A percentile compares a stretch with the other conserved stretches of the same genome.
These are phyloP conservation scores for Ustilago loliicola DNA, from an alignment of 1,284 basidiomycete species.

Conservation along the genomic window DNA sequence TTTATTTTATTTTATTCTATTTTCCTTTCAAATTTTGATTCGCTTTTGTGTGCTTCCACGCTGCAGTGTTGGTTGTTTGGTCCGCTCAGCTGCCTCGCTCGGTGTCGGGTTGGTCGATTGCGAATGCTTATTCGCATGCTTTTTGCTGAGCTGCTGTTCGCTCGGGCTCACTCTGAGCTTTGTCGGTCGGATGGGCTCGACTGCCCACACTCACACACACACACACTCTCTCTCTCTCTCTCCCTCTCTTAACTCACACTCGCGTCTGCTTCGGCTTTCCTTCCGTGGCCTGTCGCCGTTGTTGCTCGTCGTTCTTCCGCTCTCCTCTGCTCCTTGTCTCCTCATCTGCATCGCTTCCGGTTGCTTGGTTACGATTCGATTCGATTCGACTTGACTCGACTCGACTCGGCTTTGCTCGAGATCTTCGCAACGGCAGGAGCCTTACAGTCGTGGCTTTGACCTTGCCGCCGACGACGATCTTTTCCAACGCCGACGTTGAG, in stretches of 20 bases:
- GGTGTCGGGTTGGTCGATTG: neutral
- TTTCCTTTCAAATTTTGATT: too few species aligned
- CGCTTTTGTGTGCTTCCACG: too few species aligned
- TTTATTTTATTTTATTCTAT: too few species aligned
- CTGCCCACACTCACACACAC: neutral
- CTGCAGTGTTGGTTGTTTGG: neutral
- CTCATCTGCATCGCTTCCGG: neutral
- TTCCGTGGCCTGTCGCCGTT: neutral
- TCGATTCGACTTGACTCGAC: neutral
- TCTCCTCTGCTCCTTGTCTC: neutral
- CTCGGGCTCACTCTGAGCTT: neutral
- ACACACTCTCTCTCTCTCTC: neutral
- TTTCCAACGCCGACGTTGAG: constrained; percentile 1
- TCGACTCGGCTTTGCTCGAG: constrained; percentile 5
- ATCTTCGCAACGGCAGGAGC: neutral
- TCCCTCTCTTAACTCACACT: neutral
- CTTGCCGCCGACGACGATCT: constrained; percentile 1
- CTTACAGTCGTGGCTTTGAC: neutral
- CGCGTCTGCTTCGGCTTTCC: constrained; percentile 1
- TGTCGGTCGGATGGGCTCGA: neutral
- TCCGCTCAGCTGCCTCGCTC: neutral
- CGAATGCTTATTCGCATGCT: neutral
- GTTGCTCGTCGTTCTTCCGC: neutral
- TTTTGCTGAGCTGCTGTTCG: neutral
- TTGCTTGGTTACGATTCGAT: too few species aligned